A percentile compares a stretch with the other conserved stretches of the same genome.
Evolutionary conservation across 2,329 filamentous ascomycete species (phyloP).

Genomic region (Cytospora mali): DNA sequence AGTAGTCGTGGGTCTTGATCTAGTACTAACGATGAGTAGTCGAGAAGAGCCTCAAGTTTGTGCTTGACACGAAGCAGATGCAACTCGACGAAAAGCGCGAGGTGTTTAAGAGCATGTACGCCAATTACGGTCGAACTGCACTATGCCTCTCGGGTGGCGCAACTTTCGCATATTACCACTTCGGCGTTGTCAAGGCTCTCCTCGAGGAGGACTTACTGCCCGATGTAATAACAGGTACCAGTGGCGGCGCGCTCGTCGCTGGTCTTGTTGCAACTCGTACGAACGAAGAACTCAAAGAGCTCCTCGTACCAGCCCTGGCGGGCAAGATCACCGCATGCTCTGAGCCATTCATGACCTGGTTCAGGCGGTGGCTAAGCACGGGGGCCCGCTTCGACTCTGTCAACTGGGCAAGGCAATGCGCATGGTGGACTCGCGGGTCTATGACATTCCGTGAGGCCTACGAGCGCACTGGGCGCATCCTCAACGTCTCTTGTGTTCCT

Average conservation of each 20-base stretch:
- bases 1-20: no score
- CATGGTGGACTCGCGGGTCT: constrained; percentile 89
- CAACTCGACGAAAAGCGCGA: constrained; percentile 72
- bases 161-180: constrained; percentile 95
- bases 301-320: constrained; percentile 86
- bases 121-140: constrained; percentile 90
- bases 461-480: constrained; percentile 86
- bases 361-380: constrained; percentile 84
- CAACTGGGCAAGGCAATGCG: constrained; percentile 82
- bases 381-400: constrained; percentile 93
- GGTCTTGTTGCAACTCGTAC: constrained; percentile 86
- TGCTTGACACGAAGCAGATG: constrained; percentile 69
- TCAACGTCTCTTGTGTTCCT: constrained; percentile 95
- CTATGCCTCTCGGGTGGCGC: constrained; percentile 92
- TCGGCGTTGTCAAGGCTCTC: constrained; percentile 87
- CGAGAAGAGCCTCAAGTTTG: constrained; percentile 65
- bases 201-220: constrained; percentile 84
- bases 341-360: constrained; percentile 76
- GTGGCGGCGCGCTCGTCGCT: constrained; percentile 88
- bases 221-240: constrained; percentile 94
- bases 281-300: constrained; percentile 82
- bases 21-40: constrained; percentile 47
- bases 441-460: constrained; percentile 96
- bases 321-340: constrained; percentile 82
- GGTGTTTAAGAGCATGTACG: constrained; percentile 84